Percentiles rank a stretch among this genome's conserved stretches.
Evolutionary conservation across 768 basidiomycete species (phyloP).

Genomic region (Filobasidium floriforme): DNA sequence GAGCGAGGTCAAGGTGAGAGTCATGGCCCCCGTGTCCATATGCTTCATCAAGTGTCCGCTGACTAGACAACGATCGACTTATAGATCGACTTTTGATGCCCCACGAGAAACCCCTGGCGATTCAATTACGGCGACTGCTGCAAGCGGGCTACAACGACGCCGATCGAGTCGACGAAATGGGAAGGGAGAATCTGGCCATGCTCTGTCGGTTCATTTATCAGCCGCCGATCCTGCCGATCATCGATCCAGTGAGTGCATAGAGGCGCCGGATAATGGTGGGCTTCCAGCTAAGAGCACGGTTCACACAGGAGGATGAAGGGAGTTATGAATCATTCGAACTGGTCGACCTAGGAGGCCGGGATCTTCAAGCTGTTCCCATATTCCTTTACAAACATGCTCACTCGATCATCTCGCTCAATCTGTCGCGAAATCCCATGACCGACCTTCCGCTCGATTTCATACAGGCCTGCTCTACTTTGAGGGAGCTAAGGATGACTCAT

Average conservation of each 20-base stretch:
- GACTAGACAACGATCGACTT: background rate
- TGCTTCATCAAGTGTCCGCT: background rate
- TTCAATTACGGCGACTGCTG: slow-evolving; percentile 71
- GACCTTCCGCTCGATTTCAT: slow-evolving; percentile 96
- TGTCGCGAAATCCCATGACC: slow-evolving; percentile 89
- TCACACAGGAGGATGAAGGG: slow-evolving; percentile 62
- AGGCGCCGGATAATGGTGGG: slow-evolving; percentile 40
- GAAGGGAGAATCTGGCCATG: slow-evolving; percentile 70
- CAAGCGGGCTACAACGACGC: slow-evolving; percentile 75
- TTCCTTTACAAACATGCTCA: slow-evolving; percentile 75
- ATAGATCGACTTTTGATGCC: slow-evolving; percentile 74
- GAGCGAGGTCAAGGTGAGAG: slow-evolving; percentile 47
- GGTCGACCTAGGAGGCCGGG: slow-evolving; percentile 71
- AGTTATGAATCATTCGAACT: slow-evolving; percentile 63
- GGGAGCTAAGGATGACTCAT: slow-evolving; percentile 75
- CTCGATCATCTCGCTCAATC: slow-evolving; percentile 71
- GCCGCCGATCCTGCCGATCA: slow-evolving; percentile 44
- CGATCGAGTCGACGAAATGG: slow-evolving; percentile 70
- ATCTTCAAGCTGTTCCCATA: slow-evolving; percentile 81
- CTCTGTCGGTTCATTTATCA: slow-evolving; percentile 86
- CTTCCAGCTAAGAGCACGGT: background rate
- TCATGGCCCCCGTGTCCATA: background rate
- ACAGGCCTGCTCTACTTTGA: slow-evolving; percentile 71
- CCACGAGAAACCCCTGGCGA: slow-evolving; percentile 74
- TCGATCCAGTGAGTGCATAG: slow-evolving; percentile 36